Percentiles rank a stretch among this genome's conserved stretches.
Conservation (phyloP, 2,329 filamentous ascomycete species). For the Venturia asperata region DNA sequence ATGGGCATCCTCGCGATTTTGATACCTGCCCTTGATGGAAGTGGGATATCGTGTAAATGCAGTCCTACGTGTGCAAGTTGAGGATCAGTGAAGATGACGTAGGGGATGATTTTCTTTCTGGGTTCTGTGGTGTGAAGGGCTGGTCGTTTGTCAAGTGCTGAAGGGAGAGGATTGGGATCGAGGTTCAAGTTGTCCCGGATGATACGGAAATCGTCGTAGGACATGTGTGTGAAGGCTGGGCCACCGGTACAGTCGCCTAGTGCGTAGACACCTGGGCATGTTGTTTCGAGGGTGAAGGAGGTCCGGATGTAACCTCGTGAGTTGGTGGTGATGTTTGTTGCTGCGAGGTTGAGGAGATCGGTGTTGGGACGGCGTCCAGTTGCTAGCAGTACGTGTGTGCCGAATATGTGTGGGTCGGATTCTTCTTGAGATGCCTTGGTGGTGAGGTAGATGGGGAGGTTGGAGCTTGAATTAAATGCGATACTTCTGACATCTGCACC, state of each 20-base stretch:
- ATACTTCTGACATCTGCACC: not conserved
- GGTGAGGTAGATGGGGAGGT: slow-evolving; percentile 24
- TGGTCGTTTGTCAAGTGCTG: slow-evolving; percentile 24
- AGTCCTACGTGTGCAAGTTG: slow-evolving; percentile 48
- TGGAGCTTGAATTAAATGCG: not conserved
- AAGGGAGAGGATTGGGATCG: slow-evolving; percentile 23
- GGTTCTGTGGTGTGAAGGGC: slow-evolving; percentile 23
- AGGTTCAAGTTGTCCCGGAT: slow-evolving; percentile 41
- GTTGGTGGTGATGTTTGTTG: slow-evolving; percentile 38
- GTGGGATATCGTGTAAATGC: slow-evolving; percentile 36
- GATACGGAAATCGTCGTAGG: slow-evolving; percentile 51
- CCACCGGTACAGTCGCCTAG: slow-evolving; percentile 48
- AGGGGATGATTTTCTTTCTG: slow-evolving; percentile 35
- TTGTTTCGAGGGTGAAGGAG: slow-evolving; percentile 41
- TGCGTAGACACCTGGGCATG: slow-evolving; percentile 39
- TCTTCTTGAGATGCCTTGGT: slow-evolving; percentile 25
- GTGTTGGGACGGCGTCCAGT: slow-evolving; percentile 47
- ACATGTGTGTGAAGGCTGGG: slow-evolving; percentile 50
- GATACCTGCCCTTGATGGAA: slow-evolving; percentile 29
- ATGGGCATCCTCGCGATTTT: slow-evolving; percentile 47
- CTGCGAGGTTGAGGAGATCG: slow-evolving; percentile 37
- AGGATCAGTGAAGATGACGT: slow-evolving; percentile 48
- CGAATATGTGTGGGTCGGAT: slow-evolving; percentile 25
- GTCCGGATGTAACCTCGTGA: slow-evolving; percentile 40
- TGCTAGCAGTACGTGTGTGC: slow-evolving; percentile 46